phyloP scores from a whole-genome alignment of 2,329 filamentous ascomycete species.

The Ceratocystis smalleyi region DNA sequence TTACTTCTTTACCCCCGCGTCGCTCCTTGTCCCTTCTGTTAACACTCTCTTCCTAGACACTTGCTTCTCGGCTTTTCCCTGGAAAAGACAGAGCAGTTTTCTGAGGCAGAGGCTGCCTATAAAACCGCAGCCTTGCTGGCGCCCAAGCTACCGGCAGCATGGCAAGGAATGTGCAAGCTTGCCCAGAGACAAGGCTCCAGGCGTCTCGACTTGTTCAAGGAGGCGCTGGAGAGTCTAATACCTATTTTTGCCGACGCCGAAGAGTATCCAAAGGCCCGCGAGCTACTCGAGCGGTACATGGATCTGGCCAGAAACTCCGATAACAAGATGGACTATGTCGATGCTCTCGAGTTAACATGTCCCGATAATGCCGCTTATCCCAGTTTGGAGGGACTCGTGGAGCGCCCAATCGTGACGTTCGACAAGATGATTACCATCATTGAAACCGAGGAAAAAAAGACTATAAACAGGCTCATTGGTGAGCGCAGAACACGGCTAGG shows the following conservation, averaged over 20 bases:
- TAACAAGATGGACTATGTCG: constrained; percentile 55
- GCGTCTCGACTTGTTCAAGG: constrained; percentile 9
- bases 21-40: background rate
- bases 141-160: constrained; percentile 64
- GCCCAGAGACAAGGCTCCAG: constrained; percentile 51
- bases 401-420: constrained; percentile 66
- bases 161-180: constrained; percentile 71
- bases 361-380: constrained; percentile 69
- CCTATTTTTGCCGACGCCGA: constrained; percentile 55
- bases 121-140: constrained; percentile 55
- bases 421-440: constrained; percentile 67
- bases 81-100: constrained; percentile 56
- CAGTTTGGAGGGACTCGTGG: constrained; percentile 68
- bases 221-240: constrained; percentile 49
- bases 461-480: constrained; percentile 77
- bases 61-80: constrained; percentile 78
- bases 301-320: constrained; percentile 59
- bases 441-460: constrained; percentile 74
- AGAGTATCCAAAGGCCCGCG: constrained; percentile 47
- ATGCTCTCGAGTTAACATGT: constrained; percentile 59
- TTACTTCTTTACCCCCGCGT: background rate
- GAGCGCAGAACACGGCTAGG: constrained; percentile 79
- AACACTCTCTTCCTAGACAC: constrained; percentile 6
- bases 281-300: constrained; percentile 64
- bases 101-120: constrained; percentile 66